These are phyloP conservation scores for Aspergillus novoparasiticus DNA, from an alignment of 2,329 filamentous ascomycete species.

Conservation along the genomic window DNA sequence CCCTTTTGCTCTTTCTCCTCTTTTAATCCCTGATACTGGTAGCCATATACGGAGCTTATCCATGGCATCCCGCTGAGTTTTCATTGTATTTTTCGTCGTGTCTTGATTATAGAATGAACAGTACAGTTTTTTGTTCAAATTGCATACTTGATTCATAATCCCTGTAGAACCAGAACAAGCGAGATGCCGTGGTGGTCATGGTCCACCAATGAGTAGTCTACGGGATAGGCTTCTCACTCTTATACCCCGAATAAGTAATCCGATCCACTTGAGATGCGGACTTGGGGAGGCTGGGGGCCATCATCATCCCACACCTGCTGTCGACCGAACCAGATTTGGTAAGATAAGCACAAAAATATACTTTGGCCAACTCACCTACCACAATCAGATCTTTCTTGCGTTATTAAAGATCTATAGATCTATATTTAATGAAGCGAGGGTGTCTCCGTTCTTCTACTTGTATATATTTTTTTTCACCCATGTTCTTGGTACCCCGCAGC, in stretches of 20 bases:
- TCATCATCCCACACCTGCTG: background rate
- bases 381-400: background rate
- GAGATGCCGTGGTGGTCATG: background rate
- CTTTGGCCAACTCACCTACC: background rate
- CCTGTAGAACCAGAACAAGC: background rate
- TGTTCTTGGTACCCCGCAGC: background rate
- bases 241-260: slow-evolving; percentile 1
- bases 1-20: background rate
- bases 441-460: background rate
- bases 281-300: background rate
- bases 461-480: background rate
- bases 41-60: background rate
- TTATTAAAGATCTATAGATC: background rate
- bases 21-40: background rate
- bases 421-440: background rate
- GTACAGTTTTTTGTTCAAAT: background rate
- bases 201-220: background rate
- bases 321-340: background rate
- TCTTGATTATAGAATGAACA: background rate
- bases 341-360: background rate
- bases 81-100: background rate
- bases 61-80: background rate
- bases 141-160: no score
- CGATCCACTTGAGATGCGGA: background rate
- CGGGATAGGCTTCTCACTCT: background rate